These are phyloP conservation scores for Cladophialophora exuberans DNA, from an alignment of 2,329 filamentous ascomycete genomes.

Conservation along the genomic window DNA sequence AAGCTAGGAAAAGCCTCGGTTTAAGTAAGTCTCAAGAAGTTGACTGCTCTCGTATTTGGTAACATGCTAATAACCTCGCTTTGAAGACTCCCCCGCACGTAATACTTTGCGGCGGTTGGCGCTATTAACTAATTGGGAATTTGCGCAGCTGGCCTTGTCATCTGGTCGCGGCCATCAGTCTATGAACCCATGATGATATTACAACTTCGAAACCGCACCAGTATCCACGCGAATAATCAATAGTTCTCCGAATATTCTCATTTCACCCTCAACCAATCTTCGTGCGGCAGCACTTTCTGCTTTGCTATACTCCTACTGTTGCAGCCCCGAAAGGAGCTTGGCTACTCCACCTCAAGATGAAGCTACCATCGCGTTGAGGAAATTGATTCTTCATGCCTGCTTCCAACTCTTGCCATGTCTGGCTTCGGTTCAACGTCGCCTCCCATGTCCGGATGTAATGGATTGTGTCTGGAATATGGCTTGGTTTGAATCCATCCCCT, in stretches of 20 bases:
- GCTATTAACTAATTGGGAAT: too few species aligned
- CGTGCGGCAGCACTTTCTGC: too few species aligned
- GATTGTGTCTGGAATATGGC: slow-evolving; percentile 34
- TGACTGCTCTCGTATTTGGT: too few species aligned
- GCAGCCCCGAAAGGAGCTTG: slow-evolving; percentile 11
- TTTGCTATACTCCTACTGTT: not conserved
- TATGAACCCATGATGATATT: too few species aligned
- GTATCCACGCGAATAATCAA: too few species aligned
- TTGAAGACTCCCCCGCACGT: not conserved
- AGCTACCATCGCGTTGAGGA: slow-evolving; percentile 6
- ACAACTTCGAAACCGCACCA: too few species aligned
- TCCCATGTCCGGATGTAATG: slow-evolving; percentile 35
- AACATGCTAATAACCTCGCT: not conserved
- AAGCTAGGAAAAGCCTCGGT: slow-evolving; percentile 1
- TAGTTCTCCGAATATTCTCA: not conserved
- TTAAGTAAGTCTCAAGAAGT: too few species aligned
- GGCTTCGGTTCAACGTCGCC: not conserved
- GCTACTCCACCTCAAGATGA: slow-evolving; percentile 14
- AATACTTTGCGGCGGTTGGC: too few species aligned
- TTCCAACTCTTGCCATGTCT: slow-evolving; percentile 13
- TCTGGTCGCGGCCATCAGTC: too few species aligned
- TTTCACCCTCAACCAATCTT: not conserved
- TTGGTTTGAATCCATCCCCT: slow-evolving; percentile 35
- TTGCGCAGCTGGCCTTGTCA: too few species aligned
- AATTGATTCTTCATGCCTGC: slow-evolving; percentile 6